Evolutionary conservation across 2,329 filamentous ascomycete genomes (phyloP).

Genomic region (Raffaelea ambrosiae): DNA sequence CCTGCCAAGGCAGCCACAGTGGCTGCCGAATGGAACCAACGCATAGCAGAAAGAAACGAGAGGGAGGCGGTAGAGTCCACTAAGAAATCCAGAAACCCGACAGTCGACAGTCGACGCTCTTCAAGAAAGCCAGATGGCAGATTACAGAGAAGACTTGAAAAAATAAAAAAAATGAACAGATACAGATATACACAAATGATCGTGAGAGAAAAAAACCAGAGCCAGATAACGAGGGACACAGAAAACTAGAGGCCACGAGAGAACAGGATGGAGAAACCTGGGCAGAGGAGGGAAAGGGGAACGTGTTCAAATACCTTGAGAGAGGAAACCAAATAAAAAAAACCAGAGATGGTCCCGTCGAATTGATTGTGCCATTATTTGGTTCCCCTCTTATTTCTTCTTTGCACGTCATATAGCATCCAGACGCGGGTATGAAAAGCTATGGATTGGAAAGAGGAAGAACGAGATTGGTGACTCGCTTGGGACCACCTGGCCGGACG

Average conservation of each 20-base stretch:
- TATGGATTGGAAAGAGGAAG: slow-evolving; percentile 6
- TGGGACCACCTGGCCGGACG: not conserved
- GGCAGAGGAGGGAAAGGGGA: not conserved
- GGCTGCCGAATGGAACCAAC: slow-evolving; percentile 3
- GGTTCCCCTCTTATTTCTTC: not conserved
- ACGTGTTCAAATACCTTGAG: no score
- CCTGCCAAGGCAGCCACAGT: slow-evolving; percentile 5
- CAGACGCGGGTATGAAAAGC: slow-evolving; percentile 3
- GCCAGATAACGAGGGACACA: not conserved
- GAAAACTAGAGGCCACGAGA: not conserved
- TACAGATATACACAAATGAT: no score
- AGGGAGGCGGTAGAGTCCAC: no score
- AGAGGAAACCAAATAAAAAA: slow-evolving; percentile 1
- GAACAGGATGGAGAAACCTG: not conserved
- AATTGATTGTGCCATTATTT: not conserved
- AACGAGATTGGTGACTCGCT: slow-evolving; percentile 1
- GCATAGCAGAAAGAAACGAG: slow-evolving; percentile 2
- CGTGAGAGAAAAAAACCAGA: no score
- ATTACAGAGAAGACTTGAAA: not conserved
- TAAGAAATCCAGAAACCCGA: no score
- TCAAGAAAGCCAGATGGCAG: not conserved
- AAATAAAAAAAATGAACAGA: no score
- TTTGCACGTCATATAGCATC: not conserved
- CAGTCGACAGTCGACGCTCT: not conserved
- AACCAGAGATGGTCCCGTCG: not conserved